Conservation (phyloP, 2,329 filamentous ascomycete genomes). For the Bipolaris bicolor region DNA sequence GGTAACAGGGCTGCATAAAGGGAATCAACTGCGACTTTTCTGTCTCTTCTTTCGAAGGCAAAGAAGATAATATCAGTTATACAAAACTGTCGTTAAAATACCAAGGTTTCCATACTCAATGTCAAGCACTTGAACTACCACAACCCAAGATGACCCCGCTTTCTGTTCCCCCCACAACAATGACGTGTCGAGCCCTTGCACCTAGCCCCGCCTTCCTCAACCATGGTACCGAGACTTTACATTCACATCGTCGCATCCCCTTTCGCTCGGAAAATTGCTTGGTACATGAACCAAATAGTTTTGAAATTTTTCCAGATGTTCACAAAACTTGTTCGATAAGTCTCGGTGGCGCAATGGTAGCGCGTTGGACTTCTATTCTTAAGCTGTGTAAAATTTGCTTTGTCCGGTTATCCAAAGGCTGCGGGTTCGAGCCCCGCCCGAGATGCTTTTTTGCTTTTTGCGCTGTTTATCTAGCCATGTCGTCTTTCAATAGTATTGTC, state of each 20-base stretch:
- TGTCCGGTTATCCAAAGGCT: conserved; percentile 37
- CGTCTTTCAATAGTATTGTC: too few relatives aligned
- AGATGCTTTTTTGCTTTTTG: conserved; percentile 30
- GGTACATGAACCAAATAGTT: too few relatives aligned
- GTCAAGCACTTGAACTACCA: too few relatives aligned
- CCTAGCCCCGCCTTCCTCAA: neutral
- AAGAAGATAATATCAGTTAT: too few relatives aligned
- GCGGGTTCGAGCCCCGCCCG: conserved; percentile 44
- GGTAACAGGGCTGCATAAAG: neutral
- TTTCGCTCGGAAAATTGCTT: neutral
- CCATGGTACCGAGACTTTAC: neutral
- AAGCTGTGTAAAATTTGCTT: neutral
- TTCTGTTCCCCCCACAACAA: neutral
- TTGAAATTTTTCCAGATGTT: too few relatives aligned
- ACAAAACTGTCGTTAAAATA: too few relatives aligned
- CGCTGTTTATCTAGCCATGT: neutral
- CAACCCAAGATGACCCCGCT: neutral
- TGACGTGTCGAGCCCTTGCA: conserved; percentile 1
- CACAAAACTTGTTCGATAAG: conserved; percentile 26
- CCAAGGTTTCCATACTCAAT: too few relatives aligned
- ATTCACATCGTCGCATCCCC: neutral
- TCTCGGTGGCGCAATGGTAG: conserved; percentile 45
- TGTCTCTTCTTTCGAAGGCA: too few relatives aligned
- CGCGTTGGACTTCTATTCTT: conserved; percentile 41
- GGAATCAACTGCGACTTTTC: neutral